Conservation (phyloP, 768 basidiomycete genomes). For the Xanthoconium stramineum region DNA sequence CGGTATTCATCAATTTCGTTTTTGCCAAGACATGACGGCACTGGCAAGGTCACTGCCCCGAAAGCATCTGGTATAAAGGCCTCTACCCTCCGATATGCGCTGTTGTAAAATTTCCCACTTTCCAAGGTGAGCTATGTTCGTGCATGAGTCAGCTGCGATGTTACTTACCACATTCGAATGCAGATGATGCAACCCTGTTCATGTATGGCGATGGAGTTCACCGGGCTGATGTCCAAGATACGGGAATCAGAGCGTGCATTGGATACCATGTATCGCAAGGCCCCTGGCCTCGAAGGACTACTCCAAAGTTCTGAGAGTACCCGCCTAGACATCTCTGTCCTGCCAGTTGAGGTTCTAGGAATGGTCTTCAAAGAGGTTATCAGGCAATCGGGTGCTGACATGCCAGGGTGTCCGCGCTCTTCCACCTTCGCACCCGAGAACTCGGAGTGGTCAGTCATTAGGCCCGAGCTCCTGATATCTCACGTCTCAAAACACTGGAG, state of each 20-base stretch:
- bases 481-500: constrained; percentile 45
- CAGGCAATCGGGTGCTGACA: neutral
- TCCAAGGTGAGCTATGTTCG: constrained; percentile 10
- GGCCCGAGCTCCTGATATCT: constrained; percentile 36
- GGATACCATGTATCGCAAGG: constrained; percentile 20
- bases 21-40: neutral
- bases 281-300: constrained; percentile 6
- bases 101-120: neutral
- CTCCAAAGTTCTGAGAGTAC: neutral
- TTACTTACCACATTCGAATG: neutral
- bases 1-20: constrained; percentile 10
- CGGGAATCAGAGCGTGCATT: constrained; percentile 18
- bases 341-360: constrained; percentile 28
- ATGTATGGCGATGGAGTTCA: constrained; percentile 12
- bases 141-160: neutral
- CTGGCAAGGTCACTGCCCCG: constrained; percentile 6
- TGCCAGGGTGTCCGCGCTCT: constrained; percentile 1
- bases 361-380: constrained; percentile 25
- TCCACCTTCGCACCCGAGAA: neutral
- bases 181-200: constrained; percentile 14
- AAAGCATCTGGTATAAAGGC: constrained; percentile 13
- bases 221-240: constrained; percentile 19
- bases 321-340: constrained; percentile 12
- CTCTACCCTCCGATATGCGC: neutral
- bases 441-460: constrained; percentile 7